These are phyloP conservation scores for Globisporangium nagaii DNA, from an alignment of 352 stramenopile genomes.

Conservation along the genomic window DNA sequence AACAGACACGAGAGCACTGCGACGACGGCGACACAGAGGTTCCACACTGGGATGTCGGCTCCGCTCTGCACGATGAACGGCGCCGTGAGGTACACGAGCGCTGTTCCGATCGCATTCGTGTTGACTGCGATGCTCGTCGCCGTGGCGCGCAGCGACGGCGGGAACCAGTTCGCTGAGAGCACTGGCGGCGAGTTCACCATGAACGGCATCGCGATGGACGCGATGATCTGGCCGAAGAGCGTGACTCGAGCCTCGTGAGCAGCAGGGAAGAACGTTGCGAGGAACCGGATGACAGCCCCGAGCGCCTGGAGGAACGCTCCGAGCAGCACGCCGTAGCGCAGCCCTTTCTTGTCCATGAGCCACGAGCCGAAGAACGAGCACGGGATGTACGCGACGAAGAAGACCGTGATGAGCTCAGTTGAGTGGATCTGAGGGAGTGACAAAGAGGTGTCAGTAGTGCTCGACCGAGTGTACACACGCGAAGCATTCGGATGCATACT, in stretches of 20 bases:
- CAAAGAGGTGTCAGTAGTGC: too few species aligned
- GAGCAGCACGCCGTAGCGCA: slow-evolving; percentile 57
- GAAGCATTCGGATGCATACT: too few species aligned
- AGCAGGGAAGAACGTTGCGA: slow-evolving; percentile 21
- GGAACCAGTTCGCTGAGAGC: slow-evolving; percentile 71
- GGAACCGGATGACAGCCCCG: slow-evolving; percentile 39
- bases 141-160: slow-evolving; percentile 47
- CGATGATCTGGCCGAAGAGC: slow-evolving; percentile 49
- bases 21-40: slow-evolving; percentile 31
- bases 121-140: slow-evolving; percentile 68
- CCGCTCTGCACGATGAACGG: slow-evolving; percentile 35
- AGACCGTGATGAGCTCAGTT: slow-evolving; percentile 66
- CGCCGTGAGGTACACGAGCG: slow-evolving; percentile 44
- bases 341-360: slow-evolving; percentile 76
- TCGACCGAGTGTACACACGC: too few species aligned
- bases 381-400: slow-evolving; percentile 71
- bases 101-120: slow-evolving; percentile 61
- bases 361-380: slow-evolving; percentile 78
- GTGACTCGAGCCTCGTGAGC: slow-evolving; percentile 29
- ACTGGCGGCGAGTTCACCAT: slow-evolving; percentile 75
- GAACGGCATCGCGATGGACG: slow-evolving; percentile 65
- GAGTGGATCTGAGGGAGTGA: slow-evolving; percentile 69
- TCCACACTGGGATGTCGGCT: slow-evolving; percentile 30
- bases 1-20: slow-evolving; percentile 17
- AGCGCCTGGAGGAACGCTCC: slow-evolving; percentile 49